These are phyloP conservation scores for Kluyveromyces dobzhanskii DNA, from an alignment of 805 yeast species.

Conservation along the genomic window DNA sequence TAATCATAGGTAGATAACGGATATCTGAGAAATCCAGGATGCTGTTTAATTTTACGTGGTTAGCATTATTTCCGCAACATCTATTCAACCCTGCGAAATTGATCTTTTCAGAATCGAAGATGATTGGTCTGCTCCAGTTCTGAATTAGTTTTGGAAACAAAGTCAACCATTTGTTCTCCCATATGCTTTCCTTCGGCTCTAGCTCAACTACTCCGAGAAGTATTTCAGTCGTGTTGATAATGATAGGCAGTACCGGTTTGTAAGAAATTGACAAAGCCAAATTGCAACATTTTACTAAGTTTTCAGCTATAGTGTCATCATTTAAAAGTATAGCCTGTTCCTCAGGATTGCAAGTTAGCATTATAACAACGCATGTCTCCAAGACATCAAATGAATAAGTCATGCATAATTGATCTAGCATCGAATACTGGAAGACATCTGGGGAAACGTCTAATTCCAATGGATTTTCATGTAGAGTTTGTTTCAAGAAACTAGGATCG, in stretches of 20 bases:
- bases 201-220: conserved; percentile 16
- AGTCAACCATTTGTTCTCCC: conserved; percentile 3
- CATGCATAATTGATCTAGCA: conserved; percentile 43
- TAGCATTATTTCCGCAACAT: conserved; percentile 1
- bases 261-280: conserved; percentile 37
- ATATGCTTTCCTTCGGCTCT: conserved; percentile 5
- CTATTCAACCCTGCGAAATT: conserved; percentile 1
- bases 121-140: conserved; percentile 12
- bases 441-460: conserved; percentile 19
- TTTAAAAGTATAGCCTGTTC: conserved; percentile 18
- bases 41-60: neutral
- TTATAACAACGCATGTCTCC: conserved; percentile 30
- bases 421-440: conserved; percentile 36
- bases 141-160: conserved; percentile 1
- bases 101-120: conserved; percentile 18
- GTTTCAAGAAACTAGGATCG: conserved; percentile 20
- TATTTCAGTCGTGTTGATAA: conserved; percentile 46
- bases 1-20: conserved; percentile 2
- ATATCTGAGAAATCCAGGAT: neutral
- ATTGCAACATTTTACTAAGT: conserved; percentile 28
- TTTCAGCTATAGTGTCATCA: conserved; percentile 12
- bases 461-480: conserved; percentile 15
- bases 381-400: conserved; percentile 48
- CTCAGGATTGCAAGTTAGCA: conserved; percentile 17
- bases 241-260: conserved; percentile 44